Evolutionary conservation across 2,329 filamentous ascomycete genomes (phyloP), one percentile per base, ranked within the genome.

Genomic region (Pseudocercospora vitis): DNA sequence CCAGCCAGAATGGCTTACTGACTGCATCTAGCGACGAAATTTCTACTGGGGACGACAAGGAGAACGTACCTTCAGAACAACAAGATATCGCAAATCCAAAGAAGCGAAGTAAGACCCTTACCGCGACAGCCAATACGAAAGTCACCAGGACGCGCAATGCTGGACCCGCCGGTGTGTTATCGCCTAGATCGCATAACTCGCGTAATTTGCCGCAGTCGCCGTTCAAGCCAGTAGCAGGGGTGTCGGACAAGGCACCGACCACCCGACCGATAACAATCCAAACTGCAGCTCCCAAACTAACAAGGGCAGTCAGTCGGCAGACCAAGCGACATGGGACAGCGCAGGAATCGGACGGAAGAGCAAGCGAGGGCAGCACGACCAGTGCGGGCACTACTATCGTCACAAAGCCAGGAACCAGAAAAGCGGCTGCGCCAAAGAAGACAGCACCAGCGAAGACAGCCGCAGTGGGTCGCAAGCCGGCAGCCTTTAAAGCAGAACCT

Each of bases 121-220:
- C 63, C 16, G 57, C 61, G 9, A 57, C 63, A 32, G 59, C 68
- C n/a, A 61, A 66, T 51, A 65, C 67, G 11, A 68, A 68, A 55
- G 62, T 65, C 8, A 61, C 64, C 8, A 66, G 70, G 29, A 65
- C 65, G 4, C 63, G 66, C 29, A 69, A 70, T 61, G 59, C 63
- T 19, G 60, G 55, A 9, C 62, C 63, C 5, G 50, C 78, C 46
- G 79, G 87, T 69, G 81, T 95, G 31, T 78, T 95, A 2, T 95
- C 91, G 1, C 90, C 90, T 1, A 87, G 88, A 48, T 91, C 89
- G 0, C 86, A 87, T 54, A 95, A 95, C 67, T 87, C 88, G 4
- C 84, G 88, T 48, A 79, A 87, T 12, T 75, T 81, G 18, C 81
- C 81, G 16, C 81, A 83, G 45, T 81, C 80, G 1, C 80, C 64